Evolutionary conservation across 176 grass and related monocot species (phyloP).

Genomic region (Oryza longistaminata): DNA sequence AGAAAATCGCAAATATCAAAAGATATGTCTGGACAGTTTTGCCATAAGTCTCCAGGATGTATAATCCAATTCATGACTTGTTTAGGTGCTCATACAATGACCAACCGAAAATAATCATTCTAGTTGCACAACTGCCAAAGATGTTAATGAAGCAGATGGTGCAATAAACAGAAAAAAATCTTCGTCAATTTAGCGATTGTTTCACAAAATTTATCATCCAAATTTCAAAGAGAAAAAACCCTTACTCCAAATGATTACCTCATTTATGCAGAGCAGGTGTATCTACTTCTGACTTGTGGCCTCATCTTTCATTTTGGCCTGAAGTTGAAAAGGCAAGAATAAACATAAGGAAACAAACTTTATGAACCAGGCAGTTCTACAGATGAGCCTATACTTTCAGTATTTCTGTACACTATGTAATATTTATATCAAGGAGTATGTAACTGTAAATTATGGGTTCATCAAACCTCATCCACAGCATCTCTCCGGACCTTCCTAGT

Average conservation of each 20-base stretch:
- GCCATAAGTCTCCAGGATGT: neutral
- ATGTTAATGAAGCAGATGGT: neutral
- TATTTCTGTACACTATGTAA: neutral
- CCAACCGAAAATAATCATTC: neutral
- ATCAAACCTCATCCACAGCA: conserved; percentile 41
- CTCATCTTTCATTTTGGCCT: conserved; percentile 53
- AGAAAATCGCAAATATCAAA: neutral
- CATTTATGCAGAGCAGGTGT: neutral
- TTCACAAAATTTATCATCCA: neutral
- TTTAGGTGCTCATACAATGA: neutral
- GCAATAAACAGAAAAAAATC: neutral
- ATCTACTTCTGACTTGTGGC: conserved; percentile 23
- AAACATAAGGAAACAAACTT: neutral
- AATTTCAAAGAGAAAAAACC: neutral
- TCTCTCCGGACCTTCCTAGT: conserved; percentile 60
- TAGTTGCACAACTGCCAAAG: neutral
- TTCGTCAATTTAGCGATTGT: neutral
- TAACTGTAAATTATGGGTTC: neutral
- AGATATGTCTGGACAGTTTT: neutral
- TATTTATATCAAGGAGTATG: neutral
- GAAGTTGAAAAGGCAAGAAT: conserved; percentile 34
- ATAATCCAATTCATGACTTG: neutral
- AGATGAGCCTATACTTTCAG: neutral
- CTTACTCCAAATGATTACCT: conserved; percentile 2
- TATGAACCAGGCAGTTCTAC: neutral